A percentile compares a stretch with the other conserved stretches of the same genome.
phyloP scores from a whole-genome alignment of 371 early-diverging fungal species.

The Lichtheimia ornata region DNA sequence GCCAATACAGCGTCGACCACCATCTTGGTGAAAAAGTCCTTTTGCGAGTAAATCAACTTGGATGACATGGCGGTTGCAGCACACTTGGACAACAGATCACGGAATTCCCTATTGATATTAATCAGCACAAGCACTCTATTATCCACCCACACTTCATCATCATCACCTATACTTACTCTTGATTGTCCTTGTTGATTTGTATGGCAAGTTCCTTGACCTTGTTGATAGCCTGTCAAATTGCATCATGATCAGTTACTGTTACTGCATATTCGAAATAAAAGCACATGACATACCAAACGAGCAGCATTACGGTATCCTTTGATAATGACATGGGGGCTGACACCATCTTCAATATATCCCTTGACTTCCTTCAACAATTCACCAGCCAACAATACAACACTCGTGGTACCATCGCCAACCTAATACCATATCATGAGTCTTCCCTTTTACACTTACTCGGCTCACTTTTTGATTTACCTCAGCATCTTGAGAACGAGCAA shows the following conservation, averaged over 20 bases:
- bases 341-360: conserved; percentile 93
- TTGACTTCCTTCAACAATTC: conserved; percentile 96
- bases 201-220: conserved; percentile 88
- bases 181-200: conserved; percentile 73
- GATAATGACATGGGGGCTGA: conserved; percentile 94
- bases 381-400: conserved; percentile 97
- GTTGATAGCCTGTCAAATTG: conserved; percentile 65
- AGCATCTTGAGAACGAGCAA: conserved; percentile 99
- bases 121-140: neutral
- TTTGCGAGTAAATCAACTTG: conserved; percentile 97
- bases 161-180: conserved; percentile 53
- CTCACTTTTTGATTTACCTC: conserved; percentile 65
- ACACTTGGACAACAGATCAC: conserved; percentile 92
- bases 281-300: conserved; percentile 53
- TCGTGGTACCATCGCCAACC: conserved; percentile 99
- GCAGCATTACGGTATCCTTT: conserved; percentile 92
- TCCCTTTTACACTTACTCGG: too few species aligned
- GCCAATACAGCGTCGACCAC: conserved; percentile 97
- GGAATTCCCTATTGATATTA: conserved; percentile 66
- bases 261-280: neutral
- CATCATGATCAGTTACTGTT: neutral
- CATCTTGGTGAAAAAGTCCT: conserved; percentile 98
- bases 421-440: conserved; percentile 15
- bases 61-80: conserved; percentile 99
- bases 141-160: neutral